A percentile compares a stretch with the other conserved stretches of the same genome.
These are phyloP conservation scores for Euphorbia schlechtendalii DNA, from an alignment of 441 rosid genomes.

Conservation along the genomic window DNA sequence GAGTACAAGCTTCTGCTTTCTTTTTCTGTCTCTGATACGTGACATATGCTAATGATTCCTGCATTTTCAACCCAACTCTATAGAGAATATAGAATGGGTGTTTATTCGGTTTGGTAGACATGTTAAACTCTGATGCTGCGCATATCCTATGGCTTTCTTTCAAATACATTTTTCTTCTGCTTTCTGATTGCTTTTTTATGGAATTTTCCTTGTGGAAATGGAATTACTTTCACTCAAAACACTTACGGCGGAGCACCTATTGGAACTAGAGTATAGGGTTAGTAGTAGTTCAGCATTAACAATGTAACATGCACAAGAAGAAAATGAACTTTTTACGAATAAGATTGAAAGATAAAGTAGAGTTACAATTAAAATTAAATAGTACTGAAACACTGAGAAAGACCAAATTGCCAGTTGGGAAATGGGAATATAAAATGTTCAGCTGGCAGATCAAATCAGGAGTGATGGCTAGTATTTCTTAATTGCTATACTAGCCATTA, in stretches of 20 bases:
- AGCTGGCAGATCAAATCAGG: too few species aligned
- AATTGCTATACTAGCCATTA: too few species aligned
- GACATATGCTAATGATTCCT: too few species aligned
- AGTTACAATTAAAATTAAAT: neutral
- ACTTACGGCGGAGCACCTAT: too few species aligned
- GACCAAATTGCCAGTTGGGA: too few species aligned
- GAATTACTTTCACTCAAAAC: neutral
- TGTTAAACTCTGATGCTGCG: neutral
- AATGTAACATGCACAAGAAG: neutral
- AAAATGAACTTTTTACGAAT: neutral
- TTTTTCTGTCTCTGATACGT: too few species aligned
- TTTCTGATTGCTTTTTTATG: neutral
- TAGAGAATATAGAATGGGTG: neutral
- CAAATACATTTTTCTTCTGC: neutral
- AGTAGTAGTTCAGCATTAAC: slow-evolving; percentile 1
- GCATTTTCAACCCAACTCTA: neutral
- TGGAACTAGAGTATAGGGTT: too few species aligned
- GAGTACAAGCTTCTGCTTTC: too few species aligned
- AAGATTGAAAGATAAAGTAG: too few species aligned
- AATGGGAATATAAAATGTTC: too few species aligned
- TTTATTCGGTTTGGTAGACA: neutral
- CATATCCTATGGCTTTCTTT: neutral
- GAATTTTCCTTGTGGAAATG: neutral
- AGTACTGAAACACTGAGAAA: neutral
- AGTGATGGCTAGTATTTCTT: too few species aligned